phyloP scores from a whole-genome alignment of 768 basidiomycete species.

The Boletus fagicola region DNA sequence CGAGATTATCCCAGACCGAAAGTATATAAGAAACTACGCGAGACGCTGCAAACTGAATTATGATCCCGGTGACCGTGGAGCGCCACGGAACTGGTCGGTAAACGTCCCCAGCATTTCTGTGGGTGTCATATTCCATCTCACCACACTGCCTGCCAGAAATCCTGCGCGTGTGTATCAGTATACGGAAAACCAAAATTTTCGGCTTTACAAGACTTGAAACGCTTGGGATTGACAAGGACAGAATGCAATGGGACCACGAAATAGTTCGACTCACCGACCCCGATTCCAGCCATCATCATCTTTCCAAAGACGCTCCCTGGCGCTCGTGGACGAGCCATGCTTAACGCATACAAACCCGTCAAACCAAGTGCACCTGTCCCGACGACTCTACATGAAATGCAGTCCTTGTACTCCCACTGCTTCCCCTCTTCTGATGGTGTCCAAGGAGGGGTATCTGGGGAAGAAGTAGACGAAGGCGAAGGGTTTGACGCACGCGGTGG shows the following conservation, averaged over 20 bases:
- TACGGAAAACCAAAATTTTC: too few relatives aligned
- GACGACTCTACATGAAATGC: constrained; percentile 67
- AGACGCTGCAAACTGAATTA: not conserved
- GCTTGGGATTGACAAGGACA: not conserved
- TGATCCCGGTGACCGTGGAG: not conserved
- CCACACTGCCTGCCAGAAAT: constrained; percentile 30
- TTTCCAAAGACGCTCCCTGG: constrained; percentile 64
- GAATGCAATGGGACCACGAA: not conserved
- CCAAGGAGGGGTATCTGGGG: not conserved
- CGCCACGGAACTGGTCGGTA: constrained; percentile 9
- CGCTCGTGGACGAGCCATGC: constrained; percentile 58
- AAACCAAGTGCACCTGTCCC: constrained; percentile 62
- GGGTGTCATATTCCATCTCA: constrained; percentile 32
- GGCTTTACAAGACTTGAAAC: not conserved
- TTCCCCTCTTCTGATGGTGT: constrained; percentile 6
- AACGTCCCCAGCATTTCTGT: constrained; percentile 22
- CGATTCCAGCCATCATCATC: constrained; percentile 57
- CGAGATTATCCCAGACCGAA: not conserved
- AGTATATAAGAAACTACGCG: constrained; percentile 2
- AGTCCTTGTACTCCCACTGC: constrained; percentile 44
- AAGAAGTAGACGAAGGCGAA: not conserved
- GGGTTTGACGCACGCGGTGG: constrained; percentile 16
- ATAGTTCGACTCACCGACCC: constrained; percentile 47
- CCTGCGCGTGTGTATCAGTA: constrained; percentile 21
- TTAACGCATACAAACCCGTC: constrained; percentile 66